These are phyloP conservation scores for Leccinellum rugosiceps DNA, from an alignment of 768 basidiomycete species.

Conservation along the genomic window DNA sequence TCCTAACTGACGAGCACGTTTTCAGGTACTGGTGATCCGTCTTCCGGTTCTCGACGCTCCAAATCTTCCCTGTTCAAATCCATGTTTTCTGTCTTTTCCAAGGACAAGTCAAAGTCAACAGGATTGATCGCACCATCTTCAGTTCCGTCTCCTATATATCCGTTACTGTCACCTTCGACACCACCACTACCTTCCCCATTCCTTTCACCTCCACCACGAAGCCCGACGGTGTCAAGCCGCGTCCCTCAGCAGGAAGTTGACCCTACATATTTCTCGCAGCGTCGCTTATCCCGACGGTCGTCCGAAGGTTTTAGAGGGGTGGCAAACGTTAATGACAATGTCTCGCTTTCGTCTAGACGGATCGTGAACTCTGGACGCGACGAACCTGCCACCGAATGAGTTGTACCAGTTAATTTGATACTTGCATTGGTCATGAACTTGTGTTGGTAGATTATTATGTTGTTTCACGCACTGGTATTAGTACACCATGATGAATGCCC, in stretches of 20 bases:
- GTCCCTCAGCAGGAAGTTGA: conserved; percentile 35
- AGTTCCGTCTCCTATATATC: conserved; percentile 9
- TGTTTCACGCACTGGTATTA: background rate
- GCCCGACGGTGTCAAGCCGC: conserved; percentile 8
- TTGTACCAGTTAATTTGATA: too few relatives aligned
- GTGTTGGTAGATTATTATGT: conserved; percentile 1
- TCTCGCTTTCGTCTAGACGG: conserved; percentile 18
- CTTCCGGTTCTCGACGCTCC: conserved; percentile 34
- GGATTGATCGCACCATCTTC: conserved; percentile 64
- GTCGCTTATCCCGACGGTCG: conserved; percentile 41
- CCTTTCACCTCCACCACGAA: conserved; percentile 27
- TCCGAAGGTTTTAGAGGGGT: conserved; percentile 4
- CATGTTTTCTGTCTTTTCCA: conserved; percentile 45
- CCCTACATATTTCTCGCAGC: conserved; percentile 26
- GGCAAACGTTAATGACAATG: conserved; percentile 24
- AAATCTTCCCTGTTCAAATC: conserved; percentile 68
- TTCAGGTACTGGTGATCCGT: conserved; percentile 22
- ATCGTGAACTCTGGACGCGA: conserved; percentile 5
- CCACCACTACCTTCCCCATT: conserved; percentile 17
- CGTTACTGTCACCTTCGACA: conserved; percentile 31
- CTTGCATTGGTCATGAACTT: background rate
- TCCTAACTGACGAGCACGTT: background rate
- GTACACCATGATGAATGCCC: background rate
- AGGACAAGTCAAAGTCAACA: conserved; percentile 49
- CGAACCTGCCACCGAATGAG: conserved; percentile 14